A percentile compares a stretch with the other conserved stretches of the same genome.
Evolutionary conservation across 1,284 basidiomycete species (phyloP).

Genomic region (Marasmius oreades): DNA sequence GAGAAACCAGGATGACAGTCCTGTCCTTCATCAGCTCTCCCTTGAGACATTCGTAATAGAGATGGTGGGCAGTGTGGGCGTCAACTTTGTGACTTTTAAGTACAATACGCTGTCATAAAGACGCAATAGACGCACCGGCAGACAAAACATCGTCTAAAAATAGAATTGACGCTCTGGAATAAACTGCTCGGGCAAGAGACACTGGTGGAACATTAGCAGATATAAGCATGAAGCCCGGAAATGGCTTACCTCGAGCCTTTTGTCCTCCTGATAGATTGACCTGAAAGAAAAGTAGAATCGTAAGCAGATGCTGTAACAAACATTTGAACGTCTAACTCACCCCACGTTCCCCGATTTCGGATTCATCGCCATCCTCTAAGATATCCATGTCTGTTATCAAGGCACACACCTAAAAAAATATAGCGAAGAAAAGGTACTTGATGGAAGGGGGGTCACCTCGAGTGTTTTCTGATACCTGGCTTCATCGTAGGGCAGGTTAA

Average conservation of each 20-base stretch:
- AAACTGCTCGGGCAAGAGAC: constrained; percentile 89
- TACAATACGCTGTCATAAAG: constrained; percentile 1
- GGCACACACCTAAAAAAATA: constrained; percentile 34
- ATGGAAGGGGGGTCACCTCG: constrained; percentile 36
- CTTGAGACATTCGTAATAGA: constrained; percentile 79
- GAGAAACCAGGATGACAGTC: constrained; percentile 86
- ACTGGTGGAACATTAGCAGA: constrained; percentile 39
- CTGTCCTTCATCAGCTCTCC: constrained; percentile 80
- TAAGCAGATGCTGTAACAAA: constrained; percentile 5
- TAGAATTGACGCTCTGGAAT: constrained; percentile 83
- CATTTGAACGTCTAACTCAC: constrained; percentile 33
- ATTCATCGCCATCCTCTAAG: constrained; percentile 91
- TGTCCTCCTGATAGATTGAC: constrained; percentile 93
- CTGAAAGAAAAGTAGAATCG: constrained; percentile 30
- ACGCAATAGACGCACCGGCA: constrained; percentile 39
- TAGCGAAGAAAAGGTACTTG: neutral
- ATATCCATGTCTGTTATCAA: constrained; percentile 79
- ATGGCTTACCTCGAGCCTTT: constrained; percentile 75
- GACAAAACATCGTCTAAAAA: constrained; percentile 90
- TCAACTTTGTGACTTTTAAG: constrained; percentile 49
- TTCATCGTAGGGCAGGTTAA: constrained; percentile 79
- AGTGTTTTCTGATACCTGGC: constrained; percentile 77
- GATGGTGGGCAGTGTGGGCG: constrained; percentile 84
- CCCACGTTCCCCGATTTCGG: constrained; percentile 87
- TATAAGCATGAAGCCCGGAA: neutral